Evolutionary conservation across 768 basidiomycete genomes (phyloP).

Genomic region (Mycena sanguinolenta): DNA sequence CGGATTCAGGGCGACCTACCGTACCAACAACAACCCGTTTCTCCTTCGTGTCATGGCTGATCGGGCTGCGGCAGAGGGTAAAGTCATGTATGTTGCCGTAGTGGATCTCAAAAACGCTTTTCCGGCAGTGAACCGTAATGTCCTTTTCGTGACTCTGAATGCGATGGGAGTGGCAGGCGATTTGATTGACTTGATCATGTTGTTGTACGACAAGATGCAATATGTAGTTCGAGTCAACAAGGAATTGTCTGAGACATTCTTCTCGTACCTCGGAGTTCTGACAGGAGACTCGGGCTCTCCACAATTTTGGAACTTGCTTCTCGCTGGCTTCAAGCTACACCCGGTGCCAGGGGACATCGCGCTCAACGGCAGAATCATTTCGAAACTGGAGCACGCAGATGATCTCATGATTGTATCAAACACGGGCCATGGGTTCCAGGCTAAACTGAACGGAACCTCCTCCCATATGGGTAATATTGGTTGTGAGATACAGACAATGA

Average conservation of each 20-base stretch:
- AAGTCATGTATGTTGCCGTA: slow-evolving; percentile 15
- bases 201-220: not conserved
- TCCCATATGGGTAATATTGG: slow-evolving; percentile 11
- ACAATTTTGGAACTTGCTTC: slow-evolving; percentile 43
- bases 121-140: not conserved
- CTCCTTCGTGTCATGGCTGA: slow-evolving; percentile 43
- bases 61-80: slow-evolving; percentile 32
- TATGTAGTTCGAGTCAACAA: slow-evolving; percentile 9
- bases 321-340: slow-evolving; percentile 35
- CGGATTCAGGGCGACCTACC: slow-evolving; percentile 43
- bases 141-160: not conserved
- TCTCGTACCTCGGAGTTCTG: slow-evolving; percentile 42
- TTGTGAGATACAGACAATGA: slow-evolving; percentile 14
- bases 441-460: not conserved
- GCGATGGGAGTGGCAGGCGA: not conserved
- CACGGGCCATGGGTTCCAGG: slow-evolving; percentile 35
- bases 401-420: slow-evolving; percentile 41
- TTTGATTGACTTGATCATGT: slow-evolving; percentile 7
- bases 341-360: slow-evolving; percentile 35
- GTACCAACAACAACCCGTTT: slow-evolving; percentile 47
- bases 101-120: slow-evolving; percentile 7
- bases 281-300: slow-evolving; percentile 46
- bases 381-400: slow-evolving; percentile 45
- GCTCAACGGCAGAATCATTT: slow-evolving; percentile 22
- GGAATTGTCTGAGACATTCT: slow-evolving; percentile 26